These are phyloP conservation scores for Xerocomus spinulosus DNA, from an alignment of 768 basidiomycete species.

Conservation along the genomic window DNA sequence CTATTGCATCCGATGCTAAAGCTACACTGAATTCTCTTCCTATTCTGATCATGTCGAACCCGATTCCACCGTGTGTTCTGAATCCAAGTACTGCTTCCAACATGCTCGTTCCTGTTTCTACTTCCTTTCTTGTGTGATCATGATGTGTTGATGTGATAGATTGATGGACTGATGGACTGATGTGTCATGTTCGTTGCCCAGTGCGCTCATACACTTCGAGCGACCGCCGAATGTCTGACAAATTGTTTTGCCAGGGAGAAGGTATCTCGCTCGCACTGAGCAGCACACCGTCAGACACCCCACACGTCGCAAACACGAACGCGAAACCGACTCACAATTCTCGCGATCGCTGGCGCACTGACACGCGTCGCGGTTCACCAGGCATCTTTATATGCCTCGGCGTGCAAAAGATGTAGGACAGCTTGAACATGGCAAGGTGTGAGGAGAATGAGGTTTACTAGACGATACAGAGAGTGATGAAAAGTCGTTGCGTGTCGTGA, in stretches of 20 bases:
- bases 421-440: conserved; percentile 33
- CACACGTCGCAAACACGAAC: no score
- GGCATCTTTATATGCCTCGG: conserved; percentile 51
- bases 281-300: no score
- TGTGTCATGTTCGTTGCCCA: conserved; percentile 12
- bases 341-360: conserved; percentile 22
- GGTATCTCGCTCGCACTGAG: conserved; percentile 22
- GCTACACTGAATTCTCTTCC: conserved; percentile 14
- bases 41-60: no score
- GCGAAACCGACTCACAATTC: conserved; percentile 28
- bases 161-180: not conserved
- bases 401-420: conserved; percentile 52
- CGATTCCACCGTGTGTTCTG: not conserved
- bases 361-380: conserved; percentile 30
- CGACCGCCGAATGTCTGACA: conserved; percentile 31
- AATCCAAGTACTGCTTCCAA: not conserved
- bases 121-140: not conserved
- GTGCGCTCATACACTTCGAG: conserved; percentile 22
- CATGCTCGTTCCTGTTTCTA: not conserved
- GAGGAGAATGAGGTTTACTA: not conserved
- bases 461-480: no score
- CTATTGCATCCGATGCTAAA: conserved; percentile 10
- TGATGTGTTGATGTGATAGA: conserved; percentile 1
- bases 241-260: conserved; percentile 26
- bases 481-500: not conserved